These are phyloP conservation scores for Calonectria multiphialidica DNA, from an alignment of 2,329 filamentous ascomycete genomes.

Conservation along the genomic window DNA sequence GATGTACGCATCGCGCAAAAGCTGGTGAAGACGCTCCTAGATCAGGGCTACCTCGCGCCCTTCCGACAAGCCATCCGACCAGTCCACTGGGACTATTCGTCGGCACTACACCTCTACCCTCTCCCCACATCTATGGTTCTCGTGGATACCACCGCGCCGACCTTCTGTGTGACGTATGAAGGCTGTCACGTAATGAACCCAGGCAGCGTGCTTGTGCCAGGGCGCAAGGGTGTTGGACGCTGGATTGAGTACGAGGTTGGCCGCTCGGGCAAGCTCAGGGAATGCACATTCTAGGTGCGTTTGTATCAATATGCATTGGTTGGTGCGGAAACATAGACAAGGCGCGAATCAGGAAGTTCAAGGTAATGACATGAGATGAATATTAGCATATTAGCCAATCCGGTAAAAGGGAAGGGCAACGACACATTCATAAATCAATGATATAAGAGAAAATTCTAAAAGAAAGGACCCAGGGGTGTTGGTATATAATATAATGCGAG, in stretches of 20 bases:
- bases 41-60: slow-evolving; percentile 89
- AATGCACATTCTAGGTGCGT: slow-evolving; percentile 66
- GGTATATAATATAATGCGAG: not conserved
- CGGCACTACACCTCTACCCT: slow-evolving; percentile 85
- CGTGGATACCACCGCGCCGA: slow-evolving; percentile 82
- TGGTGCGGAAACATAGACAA: slow-evolving; percentile 5
- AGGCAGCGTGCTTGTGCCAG: slow-evolving; percentile 78
- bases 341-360: slow-evolving; percentile 17
- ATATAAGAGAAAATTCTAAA: not conserved
- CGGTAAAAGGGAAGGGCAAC: not conserved
- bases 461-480: not conserved
- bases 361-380: slow-evolving; percentile 19
- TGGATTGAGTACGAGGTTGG: slow-evolving; percentile 91
- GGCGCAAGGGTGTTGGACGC: slow-evolving; percentile 75
- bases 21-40: slow-evolving; percentile 90
- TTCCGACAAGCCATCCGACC: slow-evolving; percentile 86
- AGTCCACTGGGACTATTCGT: slow-evolving; percentile 89
- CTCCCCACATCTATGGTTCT: slow-evolving; percentile 87
- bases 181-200: slow-evolving; percentile 98
- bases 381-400: not conserved
- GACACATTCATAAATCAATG: not conserved
- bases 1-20: slow-evolving; percentile 75
- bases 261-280: slow-evolving; percentile 71
- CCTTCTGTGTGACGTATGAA: slow-evolving; percentile 92
- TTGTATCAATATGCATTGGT: not conserved